Percentiles rank a stretch among this genome's conserved stretches.
Evolutionary conservation across 2,329 filamentous ascomycete genomes (phyloP).

Genomic region (Aspergillus chevalieri): DNA sequence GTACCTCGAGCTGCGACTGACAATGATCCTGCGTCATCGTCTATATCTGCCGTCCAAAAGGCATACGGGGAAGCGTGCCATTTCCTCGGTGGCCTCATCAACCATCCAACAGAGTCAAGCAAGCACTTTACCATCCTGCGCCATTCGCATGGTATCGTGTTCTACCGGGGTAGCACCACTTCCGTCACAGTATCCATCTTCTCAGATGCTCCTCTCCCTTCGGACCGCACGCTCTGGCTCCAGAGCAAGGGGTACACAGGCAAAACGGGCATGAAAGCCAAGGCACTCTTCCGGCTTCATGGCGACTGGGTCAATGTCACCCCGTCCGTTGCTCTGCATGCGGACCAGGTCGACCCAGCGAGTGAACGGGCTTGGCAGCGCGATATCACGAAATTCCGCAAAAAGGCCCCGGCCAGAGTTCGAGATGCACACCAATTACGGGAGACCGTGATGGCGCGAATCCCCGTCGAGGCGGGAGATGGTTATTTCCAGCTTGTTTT

Average conservation of each 20-base stretch:
- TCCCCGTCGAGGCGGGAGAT: conserved; percentile 58
- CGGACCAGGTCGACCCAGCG: conserved; percentile 46
- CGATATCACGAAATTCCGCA: conserved; percentile 59
- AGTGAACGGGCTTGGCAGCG: conserved; percentile 64
- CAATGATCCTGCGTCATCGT: not conserved
- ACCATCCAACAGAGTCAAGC: conserved; percentile 58
- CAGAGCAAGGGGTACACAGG: conserved; percentile 64
- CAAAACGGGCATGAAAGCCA: conserved; percentile 61
- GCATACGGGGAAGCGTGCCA: conserved; percentile 52
- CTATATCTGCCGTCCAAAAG: conserved; percentile 23
- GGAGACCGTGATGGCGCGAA: conserved; percentile 60
- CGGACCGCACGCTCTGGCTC: conserved; percentile 58
- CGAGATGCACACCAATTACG: conserved; percentile 49
- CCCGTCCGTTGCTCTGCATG: conserved; percentile 44
- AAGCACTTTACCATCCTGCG: conserved; percentile 62
- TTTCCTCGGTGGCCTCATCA: conserved; percentile 60
- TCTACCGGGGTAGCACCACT: conserved; percentile 61
- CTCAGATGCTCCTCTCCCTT: conserved; percentile 51
- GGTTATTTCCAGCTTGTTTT: conserved; percentile 65
- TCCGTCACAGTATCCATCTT: conserved; percentile 61
- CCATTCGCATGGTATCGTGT: conserved; percentile 58
- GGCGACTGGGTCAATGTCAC: conserved; percentile 64
- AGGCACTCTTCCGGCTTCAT: conserved; percentile 55
- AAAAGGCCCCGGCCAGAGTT: conserved; percentile 45
- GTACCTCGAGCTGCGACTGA: not conserved